These are phyloP conservation scores for Aureobasidium sp. DNA, from an alignment of 2,329 filamentous ascomycete species.

Conservation along the genomic window DNA sequence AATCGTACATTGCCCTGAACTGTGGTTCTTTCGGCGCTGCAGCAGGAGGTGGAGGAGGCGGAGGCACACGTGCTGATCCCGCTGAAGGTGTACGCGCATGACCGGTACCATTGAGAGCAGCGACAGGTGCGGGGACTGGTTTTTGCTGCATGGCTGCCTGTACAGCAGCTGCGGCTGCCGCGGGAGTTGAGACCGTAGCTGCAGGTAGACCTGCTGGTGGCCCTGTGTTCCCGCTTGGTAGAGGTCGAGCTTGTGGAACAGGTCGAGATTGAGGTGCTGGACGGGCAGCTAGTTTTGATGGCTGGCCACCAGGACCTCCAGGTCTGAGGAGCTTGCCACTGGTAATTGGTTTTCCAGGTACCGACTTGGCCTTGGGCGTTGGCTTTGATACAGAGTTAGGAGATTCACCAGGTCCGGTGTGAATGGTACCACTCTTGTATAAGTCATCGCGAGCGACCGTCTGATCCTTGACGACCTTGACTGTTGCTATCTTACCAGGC, in stretches of 20 bases:
- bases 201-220: slow-evolving; percentile 14
- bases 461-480: slow-evolving; percentile 88
- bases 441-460: slow-evolving; percentile 63
- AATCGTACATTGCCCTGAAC: slow-evolving; percentile 90
- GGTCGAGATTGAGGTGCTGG: slow-evolving; percentile 38
- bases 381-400: slow-evolving; percentile 75
- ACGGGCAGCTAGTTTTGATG: slow-evolving; percentile 60
- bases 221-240: slow-evolving; percentile 24
- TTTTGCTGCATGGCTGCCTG: slow-evolving; percentile 24
- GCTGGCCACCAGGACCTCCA: slow-evolving; percentile 75
- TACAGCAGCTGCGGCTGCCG: slow-evolving; percentile 42
- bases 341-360: slow-evolving; percentile 84
- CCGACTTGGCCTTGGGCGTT: slow-evolving; percentile 78
- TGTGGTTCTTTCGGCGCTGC: slow-evolving; percentile 61
- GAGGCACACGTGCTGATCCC: slow-evolving; percentile 47
- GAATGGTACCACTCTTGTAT: slow-evolving; percentile 90
- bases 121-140: slow-evolving; percentile 41
- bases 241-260: slow-evolving; percentile 40
- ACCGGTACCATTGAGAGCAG: slow-evolving; percentile 43
- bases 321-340: slow-evolving; percentile 87
- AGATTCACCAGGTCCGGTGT: slow-evolving; percentile 77
- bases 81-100: slow-evolving; percentile 37
- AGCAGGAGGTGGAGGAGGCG: slow-evolving; percentile 59
- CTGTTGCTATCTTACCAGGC: slow-evolving; percentile 78
- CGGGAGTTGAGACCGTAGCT: slow-evolving; percentile 32